phyloP scores from a whole-genome alignment of 306 rosid genomes.

The Mimosa bimucronata region DNA sequence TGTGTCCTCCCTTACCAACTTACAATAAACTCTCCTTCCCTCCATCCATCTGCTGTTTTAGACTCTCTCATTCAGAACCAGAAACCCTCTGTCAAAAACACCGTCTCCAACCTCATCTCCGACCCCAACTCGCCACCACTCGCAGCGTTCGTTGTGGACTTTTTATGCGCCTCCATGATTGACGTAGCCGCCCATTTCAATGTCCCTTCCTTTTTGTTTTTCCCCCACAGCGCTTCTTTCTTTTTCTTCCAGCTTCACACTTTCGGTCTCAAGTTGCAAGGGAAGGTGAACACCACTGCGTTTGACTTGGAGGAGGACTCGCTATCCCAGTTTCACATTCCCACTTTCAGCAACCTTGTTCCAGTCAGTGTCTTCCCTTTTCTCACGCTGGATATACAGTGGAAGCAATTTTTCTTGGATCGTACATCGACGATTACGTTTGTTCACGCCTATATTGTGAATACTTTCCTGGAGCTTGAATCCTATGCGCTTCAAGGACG shows the following conservation, averaged over 20 bases:
- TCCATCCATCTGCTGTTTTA: conserved; percentile 5
- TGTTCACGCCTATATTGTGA: too few species aligned
- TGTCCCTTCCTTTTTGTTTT: too few species aligned
- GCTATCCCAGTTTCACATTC: too few species aligned
- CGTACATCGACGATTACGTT: neutral
- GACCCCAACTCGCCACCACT: conserved; percentile 30
- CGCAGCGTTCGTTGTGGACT: conserved; percentile 51
- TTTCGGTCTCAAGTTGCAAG: too few species aligned
- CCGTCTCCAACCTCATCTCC: neutral
- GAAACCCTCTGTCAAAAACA: conserved; percentile 19
- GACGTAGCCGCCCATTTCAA: conserved; percentile 30
- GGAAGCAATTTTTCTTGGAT: neutral
- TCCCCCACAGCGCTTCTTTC: too few species aligned
- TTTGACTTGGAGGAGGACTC: too few species aligned
- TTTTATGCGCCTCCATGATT: conserved; percentile 41
- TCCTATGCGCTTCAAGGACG: conserved; percentile 28
- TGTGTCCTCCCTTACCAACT: too few species aligned
- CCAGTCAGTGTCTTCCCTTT: too few species aligned
- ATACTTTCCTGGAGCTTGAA: conserved; percentile 45
- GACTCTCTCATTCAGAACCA: too few species aligned
- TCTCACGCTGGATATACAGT: conserved; percentile 8
- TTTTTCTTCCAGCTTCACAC: too few species aligned
- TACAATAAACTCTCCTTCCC: neutral
- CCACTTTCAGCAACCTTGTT: too few species aligned
- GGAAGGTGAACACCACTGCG: too few species aligned